Percentiles rank a stretch among this genome's conserved stretches.
Evolutionary conservation across 1,284 basidiomycete genomes (phyloP).

Genomic region (Neolentinus lepideus): DNA sequence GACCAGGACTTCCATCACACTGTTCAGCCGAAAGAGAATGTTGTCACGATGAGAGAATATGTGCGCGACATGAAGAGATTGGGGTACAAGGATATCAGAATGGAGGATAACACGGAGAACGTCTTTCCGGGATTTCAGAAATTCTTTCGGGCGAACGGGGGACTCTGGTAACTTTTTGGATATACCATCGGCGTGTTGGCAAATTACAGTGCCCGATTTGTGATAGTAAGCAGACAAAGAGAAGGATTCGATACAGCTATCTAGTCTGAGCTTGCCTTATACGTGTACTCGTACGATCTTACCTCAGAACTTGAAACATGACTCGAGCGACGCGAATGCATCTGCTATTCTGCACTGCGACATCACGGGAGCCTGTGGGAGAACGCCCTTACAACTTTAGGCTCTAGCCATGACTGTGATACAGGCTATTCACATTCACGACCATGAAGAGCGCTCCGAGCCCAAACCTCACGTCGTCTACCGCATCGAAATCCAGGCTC

Average conservation of each 20-base stretch:
- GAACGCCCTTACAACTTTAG: too few relatives aligned
- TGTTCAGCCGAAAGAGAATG: constrained; percentile 39
- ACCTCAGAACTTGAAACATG: too few relatives aligned
- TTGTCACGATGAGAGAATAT: constrained; percentile 42
- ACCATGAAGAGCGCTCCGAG: constrained; percentile 55
- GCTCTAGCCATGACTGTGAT: constrained; percentile 51
- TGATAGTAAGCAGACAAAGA: constrained; percentile 40
- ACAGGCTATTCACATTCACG: constrained; percentile 64
- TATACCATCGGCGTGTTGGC: constrained; percentile 32
- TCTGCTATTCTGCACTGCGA: too few relatives aligned
- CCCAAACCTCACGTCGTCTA: constrained; percentile 79
- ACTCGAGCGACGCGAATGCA: too few relatives aligned
- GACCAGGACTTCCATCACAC: background rate
- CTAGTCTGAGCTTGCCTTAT: too few relatives aligned
- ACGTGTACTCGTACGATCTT: too few relatives aligned
- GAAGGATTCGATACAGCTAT: constrained; percentile 3
- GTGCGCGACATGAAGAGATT: constrained; percentile 33
- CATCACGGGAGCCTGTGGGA: too few relatives aligned
- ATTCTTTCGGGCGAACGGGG: constrained; percentile 39
- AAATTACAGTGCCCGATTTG: constrained; percentile 42
- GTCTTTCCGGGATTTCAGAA: constrained; percentile 54
- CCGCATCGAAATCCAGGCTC: constrained; percentile 72
- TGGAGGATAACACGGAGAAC: constrained; percentile 54
- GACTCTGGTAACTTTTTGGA: constrained; percentile 39
- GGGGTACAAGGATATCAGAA: constrained; percentile 45